Percentiles rank a stretch among this genome's conserved stretches.
Conservation (phyloP, 345 rosid genomes). For the Populus euphratica region DNA sequence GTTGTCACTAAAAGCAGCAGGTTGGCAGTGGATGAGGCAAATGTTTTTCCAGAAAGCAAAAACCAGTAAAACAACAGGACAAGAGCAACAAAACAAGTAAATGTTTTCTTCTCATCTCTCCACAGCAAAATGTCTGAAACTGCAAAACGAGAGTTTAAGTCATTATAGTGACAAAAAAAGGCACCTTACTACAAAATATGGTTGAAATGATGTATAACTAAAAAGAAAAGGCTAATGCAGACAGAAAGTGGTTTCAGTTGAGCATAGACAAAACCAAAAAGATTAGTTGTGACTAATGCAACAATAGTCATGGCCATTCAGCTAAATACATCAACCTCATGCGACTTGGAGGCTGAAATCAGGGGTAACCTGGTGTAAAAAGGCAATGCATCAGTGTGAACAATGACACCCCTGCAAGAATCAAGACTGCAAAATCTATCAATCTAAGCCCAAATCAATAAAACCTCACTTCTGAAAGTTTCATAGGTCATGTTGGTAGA, state of each 20-base stretch:
- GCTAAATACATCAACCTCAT: background rate
- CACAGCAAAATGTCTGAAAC: constrained; percentile 85
- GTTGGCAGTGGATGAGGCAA: constrained; percentile 63
- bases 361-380: background rate
- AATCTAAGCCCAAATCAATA: background rate
- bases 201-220: background rate
- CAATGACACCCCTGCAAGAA: background rate
- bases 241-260: background rate
- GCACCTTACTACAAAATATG: background rate
- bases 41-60: constrained; percentile 67
- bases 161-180: constrained; percentile 1
- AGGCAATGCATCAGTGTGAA: background rate
- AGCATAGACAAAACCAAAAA: background rate
- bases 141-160: constrained; percentile 39
- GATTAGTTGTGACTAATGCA: background rate
- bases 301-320: background rate
- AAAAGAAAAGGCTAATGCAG: background rate
- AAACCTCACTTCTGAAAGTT: background rate
- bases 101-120: constrained; percentile 88
- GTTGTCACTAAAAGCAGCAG: constrained; percentile 52
- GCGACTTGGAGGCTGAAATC: background rate
- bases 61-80: constrained; percentile 67
- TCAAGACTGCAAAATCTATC: background rate
- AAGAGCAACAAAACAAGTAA: constrained; percentile 49
- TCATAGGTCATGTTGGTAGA: background rate